Evolutionary conservation across 768 basidiomycete genomes (phyloP), one percentile per base, ranked within the genome.

Genomic region (Candolleomyces eurysporus): DNA sequence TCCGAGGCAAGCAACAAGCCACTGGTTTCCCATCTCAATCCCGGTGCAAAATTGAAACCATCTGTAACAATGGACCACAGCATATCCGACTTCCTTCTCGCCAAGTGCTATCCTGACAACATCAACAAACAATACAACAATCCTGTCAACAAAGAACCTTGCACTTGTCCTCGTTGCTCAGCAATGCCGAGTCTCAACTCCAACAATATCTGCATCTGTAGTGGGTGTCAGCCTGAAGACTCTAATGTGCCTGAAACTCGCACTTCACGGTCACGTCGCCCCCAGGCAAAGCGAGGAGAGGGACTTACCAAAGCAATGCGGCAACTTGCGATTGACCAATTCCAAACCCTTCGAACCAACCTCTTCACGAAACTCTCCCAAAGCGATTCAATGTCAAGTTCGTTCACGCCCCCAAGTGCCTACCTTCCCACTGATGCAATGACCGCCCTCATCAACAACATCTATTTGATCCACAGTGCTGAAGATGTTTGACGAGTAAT

Each of bases 121-220:
- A 49, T 62, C 39, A 53, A 65, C 48, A 19, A 16, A 21, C 58
- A 48, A 19, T 65, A 60, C 52, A 39, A 58, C 26, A 65, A 65
- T 49, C 63, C 63, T 9, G 49, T 21, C 7, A 36, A 11, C 32
- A 60, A 64, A 21, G n/a, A 14, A 13, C 54, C 30, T 40, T 61
- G 63, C 51, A 14, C 19, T 19, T 61, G 63, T 56, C 1, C 22
- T 5, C 48, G 21, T 11, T 63, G 62, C 52, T 31, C n/a, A 31
- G 31, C 45, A 13, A 3, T 36, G 19, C 58, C 56, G 32, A 39
- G 21, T 3, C 21, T 39, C n/a, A 48, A 42, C 48, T 8, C 11
- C 48, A 48, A 13, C 4, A 31, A 48, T 48, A 14, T n/a, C 22
- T n/a, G 26, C 19, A 22, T 63, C 32, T 63, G 62, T 36, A 63